A percentile compares a stretch with the other conserved stretches of the same genome.
phyloP scores from a whole-genome alignment of 306 rosid species.

The Cicer yamashitae region DNA sequence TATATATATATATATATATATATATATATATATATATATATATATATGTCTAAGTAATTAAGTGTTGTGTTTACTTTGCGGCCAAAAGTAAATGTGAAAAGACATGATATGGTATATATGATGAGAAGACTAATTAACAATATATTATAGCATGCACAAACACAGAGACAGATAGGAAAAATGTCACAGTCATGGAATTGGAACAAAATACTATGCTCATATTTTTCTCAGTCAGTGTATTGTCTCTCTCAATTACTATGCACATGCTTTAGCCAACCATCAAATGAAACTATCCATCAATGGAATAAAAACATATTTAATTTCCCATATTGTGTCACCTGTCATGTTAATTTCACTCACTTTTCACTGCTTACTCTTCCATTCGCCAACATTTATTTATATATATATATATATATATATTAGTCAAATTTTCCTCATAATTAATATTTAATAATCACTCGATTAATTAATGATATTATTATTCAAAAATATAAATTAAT shows the following conservation, averaged over 20 bases:
- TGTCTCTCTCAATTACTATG: conserved; percentile 48
- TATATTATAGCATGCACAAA: conserved; percentile 33
- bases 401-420: too few species aligned
- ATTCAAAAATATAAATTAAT: too few species aligned
- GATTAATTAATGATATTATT: too few species aligned
- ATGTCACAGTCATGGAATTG: conserved; percentile 51
- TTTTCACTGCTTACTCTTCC: conserved; percentile 39
- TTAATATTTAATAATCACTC: too few species aligned
- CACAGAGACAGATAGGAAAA: conserved; percentile 43
- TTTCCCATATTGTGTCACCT: conserved; percentile 24
- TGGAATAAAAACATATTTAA: conserved; percentile 2
- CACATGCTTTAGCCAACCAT: conserved; percentile 49
- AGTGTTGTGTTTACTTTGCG: conserved; percentile 2
- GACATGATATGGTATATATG: neutral
- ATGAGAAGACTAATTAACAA: neutral
- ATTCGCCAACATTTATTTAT: neutral
- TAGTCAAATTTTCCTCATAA: too few species aligned
- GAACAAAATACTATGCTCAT: conserved; percentile 56
- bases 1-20: too few species aligned
- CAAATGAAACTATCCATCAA: conserved; percentile 38
- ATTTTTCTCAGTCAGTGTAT: neutral
- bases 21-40: too few species aligned
- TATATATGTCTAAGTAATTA: too few species aligned
- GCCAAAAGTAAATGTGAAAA: conserved; percentile 48
- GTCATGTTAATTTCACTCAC: conserved; percentile 41